Evolutionary conservation across 116 monocot species (phyloP), one percentile per base, ranked within the genome.

Genomic region (Cymodocea nodosa): DNA sequence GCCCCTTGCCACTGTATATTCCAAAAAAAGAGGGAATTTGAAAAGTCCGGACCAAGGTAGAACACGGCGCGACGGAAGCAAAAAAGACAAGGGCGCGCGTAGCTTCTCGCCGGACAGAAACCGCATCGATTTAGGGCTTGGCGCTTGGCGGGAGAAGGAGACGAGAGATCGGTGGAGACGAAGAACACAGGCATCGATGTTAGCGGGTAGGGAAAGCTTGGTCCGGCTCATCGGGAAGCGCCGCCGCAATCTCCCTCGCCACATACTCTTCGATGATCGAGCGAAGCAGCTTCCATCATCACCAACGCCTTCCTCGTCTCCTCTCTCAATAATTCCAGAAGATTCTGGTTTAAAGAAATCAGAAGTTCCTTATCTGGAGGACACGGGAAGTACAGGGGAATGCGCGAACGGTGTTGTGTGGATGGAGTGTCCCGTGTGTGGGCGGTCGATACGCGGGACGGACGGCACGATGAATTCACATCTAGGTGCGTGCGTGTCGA

Each of bases 391-490:
- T 24, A 50, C 50, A 19, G 72, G 35, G 62, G 10, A 39, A 10
- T 15, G 19, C 35, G 63, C 13, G 2, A 37, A 35, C 17, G 37
- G 35, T 23, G 25, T 35, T 17, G 49, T 25, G 23, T 69, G 60
- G 78, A 83, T 83, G 36, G 64, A 75, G 24, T 85, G 89, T 57
- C 85, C 85, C 53, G 85, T 89, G 14, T 83, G 89, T 60, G 83
- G 76, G 15, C 51, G 35, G 19, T 56, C 77, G 5, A 76, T 89
- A 24, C 73, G 74, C 1, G 83, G 83, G 24, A 52, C 71, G 17
- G 74, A 85, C 68, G 70, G 66, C 76, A n/a, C 30, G 13, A 71
- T 85, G 1, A 85, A 83, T 24, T 74, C 69, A 8, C 89, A 89
- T 74, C 59, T 89, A 36, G 89, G 89, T 85, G 75, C 15, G 50